phyloP scores from a whole-genome alignment of 2,329 filamentous ascomycete species.

The Sodiomyces alkalinus region DNA sequence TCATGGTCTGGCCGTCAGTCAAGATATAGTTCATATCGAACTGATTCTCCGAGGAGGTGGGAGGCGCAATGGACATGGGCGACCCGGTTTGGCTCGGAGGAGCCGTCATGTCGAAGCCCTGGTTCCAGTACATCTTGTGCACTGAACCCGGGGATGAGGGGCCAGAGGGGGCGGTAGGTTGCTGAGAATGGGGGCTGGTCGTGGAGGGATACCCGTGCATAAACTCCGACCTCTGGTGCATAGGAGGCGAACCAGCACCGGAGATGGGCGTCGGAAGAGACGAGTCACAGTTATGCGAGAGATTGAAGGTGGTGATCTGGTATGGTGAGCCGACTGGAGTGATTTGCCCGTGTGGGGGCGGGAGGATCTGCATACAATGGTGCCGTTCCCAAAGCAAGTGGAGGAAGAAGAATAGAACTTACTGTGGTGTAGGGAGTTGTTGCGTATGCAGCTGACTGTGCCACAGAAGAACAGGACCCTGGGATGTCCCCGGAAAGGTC shows the following conservation, averaged over 20 bases:
- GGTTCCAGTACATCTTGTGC: slow-evolving; percentile 30
- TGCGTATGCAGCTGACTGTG: slow-evolving; percentile 2
- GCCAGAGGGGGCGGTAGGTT: no score
- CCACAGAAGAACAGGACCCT: slow-evolving; percentile 3
- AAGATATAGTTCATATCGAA: slow-evolving; percentile 22
- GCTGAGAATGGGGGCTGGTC: slow-evolving; percentile 21
- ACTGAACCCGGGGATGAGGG: slow-evolving; percentile 28
- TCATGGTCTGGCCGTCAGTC: slow-evolving; percentile 17
- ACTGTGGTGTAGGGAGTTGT: slow-evolving; percentile 16
- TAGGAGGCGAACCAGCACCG: slow-evolving; percentile 28
- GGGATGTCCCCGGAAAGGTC: slow-evolving; percentile 4
- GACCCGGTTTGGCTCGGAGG: slow-evolving; percentile 26
- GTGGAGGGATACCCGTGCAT: slow-evolving; percentile 24
- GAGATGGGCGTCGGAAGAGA: slow-evolving; percentile 37
- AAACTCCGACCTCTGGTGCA: slow-evolving; percentile 27
- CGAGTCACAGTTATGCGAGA: slow-evolving; percentile 21
- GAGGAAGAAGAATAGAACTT: slow-evolving; percentile 9
- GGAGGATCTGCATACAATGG: not conserved
- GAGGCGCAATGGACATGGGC: slow-evolving; percentile 26
- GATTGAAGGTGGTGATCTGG: slow-evolving; percentile 16
- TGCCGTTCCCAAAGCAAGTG: slow-evolving; percentile 1
- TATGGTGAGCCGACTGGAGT: no score
- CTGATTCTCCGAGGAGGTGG: slow-evolving; percentile 18
- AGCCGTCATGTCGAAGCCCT: slow-evolving; percentile 25
- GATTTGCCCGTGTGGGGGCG: not conserved